Evolutionary conservation across 2,329 filamentous ascomycete genomes (phyloP).

Genomic region (Fragosphaeria purpurea): DNA sequence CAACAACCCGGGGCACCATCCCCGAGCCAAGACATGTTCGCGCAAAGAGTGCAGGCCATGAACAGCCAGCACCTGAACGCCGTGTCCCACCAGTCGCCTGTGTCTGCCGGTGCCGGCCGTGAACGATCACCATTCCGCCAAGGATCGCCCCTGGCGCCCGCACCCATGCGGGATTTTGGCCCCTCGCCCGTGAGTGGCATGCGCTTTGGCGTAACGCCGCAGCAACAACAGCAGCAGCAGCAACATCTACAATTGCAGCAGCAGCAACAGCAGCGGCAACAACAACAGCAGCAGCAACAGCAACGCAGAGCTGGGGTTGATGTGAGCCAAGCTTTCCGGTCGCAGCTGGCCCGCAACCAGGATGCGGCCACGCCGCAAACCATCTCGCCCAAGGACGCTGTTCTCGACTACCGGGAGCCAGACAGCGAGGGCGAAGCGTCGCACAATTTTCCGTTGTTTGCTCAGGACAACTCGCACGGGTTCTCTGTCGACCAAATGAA

Average conservation of each 20-base stretch:
- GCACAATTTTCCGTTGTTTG: slow-evolving; percentile 58
- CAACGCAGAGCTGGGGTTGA: slow-evolving; percentile 38
- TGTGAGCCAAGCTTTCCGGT: slow-evolving; percentile 30
- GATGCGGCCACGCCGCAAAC: slow-evolving; percentile 58
- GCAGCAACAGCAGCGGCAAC: slow-evolving; percentile 28
- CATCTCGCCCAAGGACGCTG: slow-evolving; percentile 87
- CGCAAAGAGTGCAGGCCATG: slow-evolving; percentile 67
- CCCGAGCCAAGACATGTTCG: slow-evolving; percentile 52
- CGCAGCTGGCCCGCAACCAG: slow-evolving; percentile 29
- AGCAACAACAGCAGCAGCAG: slow-evolving; percentile 31
- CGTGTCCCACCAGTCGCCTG: slow-evolving; percentile 32
- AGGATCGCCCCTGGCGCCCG: slow-evolving; percentile 51
- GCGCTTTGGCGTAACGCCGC: slow-evolving; percentile 46
- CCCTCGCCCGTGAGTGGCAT: slow-evolving; percentile 16
- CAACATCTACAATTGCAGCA: slow-evolving; percentile 21
- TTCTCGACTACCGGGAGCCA: slow-evolving; percentile 72
- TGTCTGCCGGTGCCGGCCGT: slow-evolving; percentile 36
- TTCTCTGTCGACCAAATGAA: slow-evolving; percentile 1
- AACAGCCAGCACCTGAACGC: slow-evolving; percentile 63
- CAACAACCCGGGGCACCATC: slow-evolving; percentile 29
- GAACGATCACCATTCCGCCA: slow-evolving; percentile 75
- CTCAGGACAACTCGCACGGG: slow-evolving; percentile 35
- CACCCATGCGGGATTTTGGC: slow-evolving; percentile 33
- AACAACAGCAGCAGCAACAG: slow-evolving; percentile 51
- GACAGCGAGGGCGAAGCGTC: slow-evolving; percentile 47